A percentile compares a stretch with the other conserved stretches of the same genome.
Conservation (phyloP, 345 rosid species). For the Aquilaria yunnanensis region DNA sequence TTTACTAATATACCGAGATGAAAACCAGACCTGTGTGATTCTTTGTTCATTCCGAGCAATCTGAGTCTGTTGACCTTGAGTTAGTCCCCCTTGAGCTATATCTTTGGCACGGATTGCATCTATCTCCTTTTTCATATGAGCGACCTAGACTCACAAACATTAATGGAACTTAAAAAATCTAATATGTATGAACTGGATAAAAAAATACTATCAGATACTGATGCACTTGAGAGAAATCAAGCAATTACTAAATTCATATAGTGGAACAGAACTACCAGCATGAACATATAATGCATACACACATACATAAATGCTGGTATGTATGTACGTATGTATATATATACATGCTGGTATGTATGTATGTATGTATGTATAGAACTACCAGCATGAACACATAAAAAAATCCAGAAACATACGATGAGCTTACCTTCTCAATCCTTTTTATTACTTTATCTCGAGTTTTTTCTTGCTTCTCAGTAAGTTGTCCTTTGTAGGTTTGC, state of each 20-base stretch:
- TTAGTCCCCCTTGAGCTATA: constrained; percentile 92
- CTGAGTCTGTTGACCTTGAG: constrained; percentile 98
- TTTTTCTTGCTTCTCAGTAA: constrained; percentile 94
- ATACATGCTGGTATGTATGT: too few species aligned
- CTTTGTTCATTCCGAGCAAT: constrained; percentile 98
- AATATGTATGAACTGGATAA: too few species aligned
- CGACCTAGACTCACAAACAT: constrained; percentile 42
- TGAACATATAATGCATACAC: too few species aligned
- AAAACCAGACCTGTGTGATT: constrained; percentile 52
- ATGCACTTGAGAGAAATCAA: too few species aligned
- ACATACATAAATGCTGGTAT: too few species aligned
- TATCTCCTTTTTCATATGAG: constrained; percentile 95
- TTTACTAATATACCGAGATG: neutral
- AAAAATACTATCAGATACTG: too few species aligned
- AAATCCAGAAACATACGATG: too few species aligned
- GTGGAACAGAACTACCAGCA: too few species aligned
- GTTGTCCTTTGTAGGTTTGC: constrained; percentile 94
- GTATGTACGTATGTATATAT: too few species aligned
- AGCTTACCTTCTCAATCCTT: constrained; percentile 38
- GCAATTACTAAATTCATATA: too few species aligned
- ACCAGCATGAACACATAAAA: too few species aligned
- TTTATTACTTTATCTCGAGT: constrained; percentile 80
- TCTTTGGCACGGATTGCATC: constrained; percentile 94
- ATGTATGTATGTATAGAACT: too few species aligned
- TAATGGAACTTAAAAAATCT: neutral